Conservation (phyloP, 164 flowering plant genomes). For the Cinnamomum micranthum region DNA sequence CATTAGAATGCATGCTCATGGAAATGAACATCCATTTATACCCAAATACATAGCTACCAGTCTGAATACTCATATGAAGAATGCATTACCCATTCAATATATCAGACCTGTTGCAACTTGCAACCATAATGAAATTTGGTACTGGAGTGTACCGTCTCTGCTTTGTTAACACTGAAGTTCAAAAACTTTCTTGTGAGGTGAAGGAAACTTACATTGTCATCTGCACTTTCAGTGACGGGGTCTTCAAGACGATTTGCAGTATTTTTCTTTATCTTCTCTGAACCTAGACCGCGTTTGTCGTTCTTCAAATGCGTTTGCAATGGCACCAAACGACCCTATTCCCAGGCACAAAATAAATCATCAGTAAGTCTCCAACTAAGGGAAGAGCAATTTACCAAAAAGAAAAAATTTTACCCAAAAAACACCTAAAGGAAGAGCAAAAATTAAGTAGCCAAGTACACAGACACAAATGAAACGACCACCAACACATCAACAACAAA, state of each 20-base stretch:
- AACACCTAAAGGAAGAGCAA: background rate
- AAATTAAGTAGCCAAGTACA: background rate
- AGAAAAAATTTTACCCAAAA: background rate
- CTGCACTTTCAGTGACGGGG: slow-evolving; percentile 10
- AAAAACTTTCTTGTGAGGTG: background rate
- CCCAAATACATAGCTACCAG: background rate
- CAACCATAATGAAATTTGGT: background rate
- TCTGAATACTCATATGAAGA: background rate
- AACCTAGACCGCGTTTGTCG: slow-evolving; percentile 78
- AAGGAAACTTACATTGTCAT: slow-evolving; percentile 35
- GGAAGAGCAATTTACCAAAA: no score
- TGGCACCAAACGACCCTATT: slow-evolving; percentile 86
- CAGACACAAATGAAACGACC: no score
- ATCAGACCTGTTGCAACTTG: background rate
- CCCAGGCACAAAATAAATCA: background rate
- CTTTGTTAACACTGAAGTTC: background rate
- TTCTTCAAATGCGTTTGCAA: slow-evolving; percentile 53
- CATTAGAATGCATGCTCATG: background rate
- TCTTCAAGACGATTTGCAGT: slow-evolving; percentile 9
- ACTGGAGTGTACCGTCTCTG: no score
- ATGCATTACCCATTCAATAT: background rate
- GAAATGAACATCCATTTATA: background rate
- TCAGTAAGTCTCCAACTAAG: background rate
- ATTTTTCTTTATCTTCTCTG: slow-evolving; percentile 46
- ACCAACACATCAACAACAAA: no score